Conservation (phyloP, 257 asterid species). For the Plantago ovata region DNA sequence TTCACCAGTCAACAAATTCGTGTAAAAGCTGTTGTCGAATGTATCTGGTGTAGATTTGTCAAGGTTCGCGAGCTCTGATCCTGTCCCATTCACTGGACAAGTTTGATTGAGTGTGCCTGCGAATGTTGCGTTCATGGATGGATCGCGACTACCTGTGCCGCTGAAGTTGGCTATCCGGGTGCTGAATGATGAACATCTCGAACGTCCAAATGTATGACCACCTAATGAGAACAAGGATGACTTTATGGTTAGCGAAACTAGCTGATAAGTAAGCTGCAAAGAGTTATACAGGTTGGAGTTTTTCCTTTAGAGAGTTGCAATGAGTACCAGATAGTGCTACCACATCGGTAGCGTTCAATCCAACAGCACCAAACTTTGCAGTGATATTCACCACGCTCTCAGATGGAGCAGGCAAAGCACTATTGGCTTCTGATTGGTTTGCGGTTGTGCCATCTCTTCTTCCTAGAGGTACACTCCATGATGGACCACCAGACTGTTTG, state of each 20-base stretch:
- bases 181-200: slow-evolving; percentile 17
- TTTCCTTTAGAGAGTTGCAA: background rate
- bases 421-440: slow-evolving; percentile 20
- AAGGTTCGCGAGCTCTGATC: slow-evolving; percentile 12
- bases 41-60: slow-evolving; percentile 16
- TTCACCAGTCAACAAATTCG: slow-evolving; percentile 16
- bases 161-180: slow-evolving; percentile 19
- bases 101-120: slow-evolving; percentile 7
- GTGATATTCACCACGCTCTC: slow-evolving; percentile 2
- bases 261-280: too few relatives aligned
- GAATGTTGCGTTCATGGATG: slow-evolving; percentile 9
- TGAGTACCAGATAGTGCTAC: slow-evolving; percentile 36
- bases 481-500: slow-evolving; percentile 33
- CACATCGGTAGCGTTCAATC: slow-evolving; percentile 30
- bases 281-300: too few relatives aligned
- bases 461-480: slow-evolving; percentile 28
- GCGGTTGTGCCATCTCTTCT: slow-evolving; percentile 35
- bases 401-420: slow-evolving; percentile 24
- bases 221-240: slow-evolving; percentile 10
- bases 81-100: slow-evolving; percentile 25
- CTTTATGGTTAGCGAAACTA: too few relatives aligned
- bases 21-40: slow-evolving; percentile 23
- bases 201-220: slow-evolving; percentile 33
- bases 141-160: slow-evolving; percentile 16
- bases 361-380: slow-evolving; percentile 18